These are phyloP conservation scores for Bothriochloa decipiens DNA, from an alignment of 176 grass and related monocot species.

Conservation along the genomic window DNA sequence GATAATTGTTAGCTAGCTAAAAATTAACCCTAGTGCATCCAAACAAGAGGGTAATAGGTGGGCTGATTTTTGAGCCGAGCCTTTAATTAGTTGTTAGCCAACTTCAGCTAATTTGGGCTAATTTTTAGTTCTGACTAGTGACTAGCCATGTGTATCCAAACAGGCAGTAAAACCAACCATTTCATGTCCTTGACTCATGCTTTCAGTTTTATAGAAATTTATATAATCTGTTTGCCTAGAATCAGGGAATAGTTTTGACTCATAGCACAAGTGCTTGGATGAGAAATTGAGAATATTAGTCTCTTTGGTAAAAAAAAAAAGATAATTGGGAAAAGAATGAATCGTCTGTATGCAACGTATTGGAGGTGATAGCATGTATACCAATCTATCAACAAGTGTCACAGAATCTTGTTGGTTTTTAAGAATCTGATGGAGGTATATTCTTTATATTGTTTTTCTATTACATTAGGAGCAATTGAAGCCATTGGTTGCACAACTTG, in stretches of 20 bases:
- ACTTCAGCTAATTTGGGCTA: not conserved
- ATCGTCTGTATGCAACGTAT: constrained; percentile 6
- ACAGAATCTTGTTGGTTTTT: constrained; percentile 11
- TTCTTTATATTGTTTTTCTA: constrained; percentile 19
- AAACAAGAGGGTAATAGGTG: not conserved
- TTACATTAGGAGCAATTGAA: constrained; percentile 86
- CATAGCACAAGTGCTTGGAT: constrained; percentile 22
- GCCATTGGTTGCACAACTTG: constrained; percentile 69
- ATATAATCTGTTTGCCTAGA: not conserved
- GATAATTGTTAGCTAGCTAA: not conserved
- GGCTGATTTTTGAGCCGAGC: not conserved
- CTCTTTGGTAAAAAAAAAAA: not conserved
- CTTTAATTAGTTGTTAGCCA: not conserved
- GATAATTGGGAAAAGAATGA: not conserved
- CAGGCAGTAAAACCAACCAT: not conserved
- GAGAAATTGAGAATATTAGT: constrained; percentile 10
- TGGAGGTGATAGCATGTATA: not conserved
- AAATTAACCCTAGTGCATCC: not conserved
- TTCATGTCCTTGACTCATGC: not conserved
- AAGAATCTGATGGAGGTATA: not conserved
- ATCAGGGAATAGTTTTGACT: constrained; percentile 15
- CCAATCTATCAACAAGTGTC: not conserved
- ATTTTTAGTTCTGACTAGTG: not conserved
- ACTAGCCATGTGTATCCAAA: not conserved
- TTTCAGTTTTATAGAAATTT: not conserved